phyloP scores from a whole-genome alignment of 371 early-diverging fungal species.

The Mucor racemosus region DNA sequence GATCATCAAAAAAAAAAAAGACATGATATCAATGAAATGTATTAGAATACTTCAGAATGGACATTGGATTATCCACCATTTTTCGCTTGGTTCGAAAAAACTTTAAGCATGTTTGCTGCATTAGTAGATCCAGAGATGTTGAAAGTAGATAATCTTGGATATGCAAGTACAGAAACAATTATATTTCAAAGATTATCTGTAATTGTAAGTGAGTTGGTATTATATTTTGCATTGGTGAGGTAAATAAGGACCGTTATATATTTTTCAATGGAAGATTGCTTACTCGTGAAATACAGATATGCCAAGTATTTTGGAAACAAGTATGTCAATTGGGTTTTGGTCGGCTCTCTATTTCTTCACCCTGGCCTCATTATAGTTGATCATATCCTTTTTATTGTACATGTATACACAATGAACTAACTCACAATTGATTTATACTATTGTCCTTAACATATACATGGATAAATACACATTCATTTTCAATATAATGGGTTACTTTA shows the following conservation, averaged over 20 bases:
- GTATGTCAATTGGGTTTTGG: constrained; percentile 48
- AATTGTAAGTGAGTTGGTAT: constrained; percentile 78
- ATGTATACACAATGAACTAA: background rate
- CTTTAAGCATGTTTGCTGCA: constrained; percentile 69
- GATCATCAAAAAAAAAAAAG: background rate
- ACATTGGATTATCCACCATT: constrained; percentile 98
- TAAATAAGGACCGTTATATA: constrained; percentile 22
- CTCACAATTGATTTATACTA: background rate
- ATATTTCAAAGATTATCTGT: constrained; percentile 87
- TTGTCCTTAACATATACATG: constrained; percentile 4
- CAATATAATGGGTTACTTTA: constrained; percentile 97
- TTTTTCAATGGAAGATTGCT: background rate
- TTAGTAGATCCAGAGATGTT: constrained; percentile 79
- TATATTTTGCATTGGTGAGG: constrained; percentile 73
- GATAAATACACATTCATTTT: constrained; percentile 79
- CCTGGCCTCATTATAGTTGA: constrained; percentile 90
- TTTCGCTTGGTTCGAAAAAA: constrained; percentile 95
- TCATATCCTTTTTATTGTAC: constrained; percentile 78
- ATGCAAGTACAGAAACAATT: constrained; percentile 71
- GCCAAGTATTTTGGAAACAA: constrained; percentile 42
- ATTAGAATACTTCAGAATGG: constrained; percentile 89
- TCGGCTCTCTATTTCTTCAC: constrained; percentile 73
- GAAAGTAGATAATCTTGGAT: constrained; percentile 68
- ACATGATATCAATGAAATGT: background rate
- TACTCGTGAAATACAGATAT: constrained; percentile 33